Base-by-base conservation (phyloP, 2,329 filamentous ascomycete genomes). In the Hyphodiscus sp. region DNA sequence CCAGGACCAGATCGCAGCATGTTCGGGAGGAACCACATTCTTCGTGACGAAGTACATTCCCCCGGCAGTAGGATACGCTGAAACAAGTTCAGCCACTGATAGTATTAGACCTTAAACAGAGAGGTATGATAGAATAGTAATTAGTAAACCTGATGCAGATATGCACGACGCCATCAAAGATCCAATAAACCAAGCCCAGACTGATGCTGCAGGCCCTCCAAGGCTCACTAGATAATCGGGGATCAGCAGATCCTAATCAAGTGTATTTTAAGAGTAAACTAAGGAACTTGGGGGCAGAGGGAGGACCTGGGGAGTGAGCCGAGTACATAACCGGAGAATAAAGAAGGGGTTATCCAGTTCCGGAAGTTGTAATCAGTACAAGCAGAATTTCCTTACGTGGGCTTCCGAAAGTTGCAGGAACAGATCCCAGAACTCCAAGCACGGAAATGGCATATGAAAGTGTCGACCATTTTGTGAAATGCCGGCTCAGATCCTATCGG, bases 1-100 rank as follows among this genome's bases (percentile, higher is more conserved):
- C 82, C 82, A 85, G 0, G 80, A 77, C 73, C 81, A 84, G 13
- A 83, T 75, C 1, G 82, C 77, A 29, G 83, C 80, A 63, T 83
- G 76, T 52, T 81, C 74, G 16, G 73, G 70, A 9, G 81, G 81
- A 1, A 85, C 81, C 33, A 85, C 81, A 63, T 82, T 77, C 61
- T 85, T 85, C 10, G 80, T 83, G 33, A 84, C 81, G 65, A 84
- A 86, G 67, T 85, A 85, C 80, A 86, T 85, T 2, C 82, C 82
- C 19, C 82, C 82, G 1, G 81, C 81, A 1, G 82, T 86, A 33
- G 82, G 82, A 68, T 85, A 85, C 30, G 81, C 82, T 8, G 81
- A 85, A 26, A 85, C 81, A 50, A 85, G 68, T 67, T 85, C 82
- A 44, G 82, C 77, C n/a, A 85, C 82, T 76, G 45, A 38, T 26